Evolutionary conservation across 139 green algal genomes (phyloP), one percentile per base, ranked within the genome.

Genomic region (Axilococcus clingmanii): DNA sequence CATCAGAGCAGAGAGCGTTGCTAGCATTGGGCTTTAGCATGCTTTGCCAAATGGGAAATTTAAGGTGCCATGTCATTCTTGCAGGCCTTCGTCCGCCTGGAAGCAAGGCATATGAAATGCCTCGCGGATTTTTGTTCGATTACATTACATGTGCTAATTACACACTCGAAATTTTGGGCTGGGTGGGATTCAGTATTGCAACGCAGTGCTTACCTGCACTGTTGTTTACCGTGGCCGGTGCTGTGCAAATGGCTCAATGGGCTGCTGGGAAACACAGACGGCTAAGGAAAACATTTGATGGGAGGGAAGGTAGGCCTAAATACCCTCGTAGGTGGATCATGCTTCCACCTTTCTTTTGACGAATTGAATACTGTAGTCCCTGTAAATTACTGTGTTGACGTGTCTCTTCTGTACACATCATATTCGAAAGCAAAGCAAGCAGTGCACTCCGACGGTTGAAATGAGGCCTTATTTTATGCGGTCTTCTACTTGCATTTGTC

Each of bases 71-170:
- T 74, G 37, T 93, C 30, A 86, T 94, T 40, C 75, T 95, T 48
- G 27, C 69, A 16, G 86, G 80, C 58, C 75, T 99, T 48, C 72
- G 91, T 17, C 64, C 61, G 7, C 59, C 71, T 17, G 82, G 83
- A 7, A 68, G 78, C n/a, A 82, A 74, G 52, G 59, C 37, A 32
- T 97, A 97, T 76, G 76, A 76, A 40, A 91, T 95, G 53, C 90
- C 90, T 1, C 47, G 56, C 4, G 87, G 87, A 25, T 90, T 91
- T 67, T 73, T 88, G 1, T 98, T 98, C 61, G 69, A 97, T 51
- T 85, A 76, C 64, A 83, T 98, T 45, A 96, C 90, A 23, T 98
- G 92, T 72, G 79, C 92, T 55, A 99, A 99, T 76, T 99, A 99
- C 75, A 94, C 78, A 1, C 59, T 62, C 15, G 83, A 92, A 63